A percentile compares a stretch with the other conserved stretches of the same genome.
These are phyloP conservation scores for Talaromyces atroroseus DNA, from an alignment of 2,329 filamentous ascomycete species.

Conservation along the genomic window DNA sequence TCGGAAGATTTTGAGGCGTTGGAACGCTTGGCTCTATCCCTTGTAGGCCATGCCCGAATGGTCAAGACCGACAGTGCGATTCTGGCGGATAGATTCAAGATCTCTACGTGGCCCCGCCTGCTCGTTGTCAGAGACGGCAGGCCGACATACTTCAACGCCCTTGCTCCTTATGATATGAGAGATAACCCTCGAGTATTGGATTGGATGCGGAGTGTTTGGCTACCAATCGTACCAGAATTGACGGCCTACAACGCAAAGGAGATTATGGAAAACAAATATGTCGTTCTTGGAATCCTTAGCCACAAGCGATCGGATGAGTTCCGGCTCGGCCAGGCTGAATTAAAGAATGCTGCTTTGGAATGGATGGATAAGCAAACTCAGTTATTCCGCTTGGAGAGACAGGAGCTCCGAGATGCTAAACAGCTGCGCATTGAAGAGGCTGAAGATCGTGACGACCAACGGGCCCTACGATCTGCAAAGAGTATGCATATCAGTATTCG, in stretches of 20 bases:
- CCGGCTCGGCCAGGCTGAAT: constrained; percentile 70
- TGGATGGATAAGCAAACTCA: constrained; percentile 98
- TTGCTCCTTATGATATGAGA: constrained; percentile 88
- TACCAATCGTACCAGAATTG: constrained; percentile 90
- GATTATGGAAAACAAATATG: constrained; percentile 89
- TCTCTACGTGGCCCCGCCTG: constrained; percentile 92
- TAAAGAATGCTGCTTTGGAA: constrained; percentile 91
- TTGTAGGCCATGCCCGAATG: constrained; percentile 86
- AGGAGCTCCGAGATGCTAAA: constrained; percentile 90
- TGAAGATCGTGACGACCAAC: constrained; percentile 84
- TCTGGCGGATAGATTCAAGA: constrained; percentile 80
- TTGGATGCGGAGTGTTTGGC: constrained; percentile 97
- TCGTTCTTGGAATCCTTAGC: constrained; percentile 86
- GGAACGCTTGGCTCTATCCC: constrained; percentile 75
- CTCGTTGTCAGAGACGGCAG: constrained; percentile 84
- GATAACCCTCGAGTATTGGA: constrained; percentile 71
- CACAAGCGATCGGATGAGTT: constrained; percentile 76
- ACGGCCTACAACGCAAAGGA: constrained; percentile 86
- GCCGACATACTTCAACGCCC: constrained; percentile 80
- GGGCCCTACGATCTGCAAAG: constrained; percentile 80
- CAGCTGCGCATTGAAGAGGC: constrained; percentile 94
- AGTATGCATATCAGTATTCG: constrained; percentile 88
- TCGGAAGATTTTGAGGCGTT: constrained; percentile 86
- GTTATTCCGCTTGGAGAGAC: constrained; percentile 84
- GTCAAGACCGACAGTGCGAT: constrained; percentile 81